Base-by-base conservation (phyloP, 2,329 filamentous ascomycete species). In the Septoria petroselini region DNA sequence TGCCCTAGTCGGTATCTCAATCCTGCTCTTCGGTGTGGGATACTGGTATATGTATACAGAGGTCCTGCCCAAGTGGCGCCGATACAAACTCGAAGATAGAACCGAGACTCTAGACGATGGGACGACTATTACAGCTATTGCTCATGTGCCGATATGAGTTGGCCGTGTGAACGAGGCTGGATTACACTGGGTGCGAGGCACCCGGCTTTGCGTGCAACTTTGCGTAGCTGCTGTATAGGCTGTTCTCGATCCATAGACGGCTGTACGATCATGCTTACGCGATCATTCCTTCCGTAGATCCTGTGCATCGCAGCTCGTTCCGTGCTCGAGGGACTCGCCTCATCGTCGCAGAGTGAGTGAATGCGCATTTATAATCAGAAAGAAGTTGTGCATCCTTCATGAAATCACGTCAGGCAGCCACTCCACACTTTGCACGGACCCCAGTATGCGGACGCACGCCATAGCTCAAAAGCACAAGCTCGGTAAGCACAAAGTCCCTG, bases 31-130 rank as follows among this genome's bases (percentile, higher is more conserved):
- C 40, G 83, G 78, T 0, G 62, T 84, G 0, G 1, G 80, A 0
- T 88, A 88, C 62, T 89, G 85, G 86, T 82, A 80, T 55, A 53
- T 85, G 1, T 85, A 81, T 78, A 83, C 83, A 0, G 72, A 80
- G 2, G 55, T 80, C 1, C 63, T 88, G 18, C 85, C 86, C 1
- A 70, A 67, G 34, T 77, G 76, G 68, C 73, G 77, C 42, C 76
- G 77, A 0, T 86, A 86, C 62, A 75, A 64, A 11, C 67, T 88
- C 1, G 81, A 85, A 59, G 84, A 88, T 58, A 74, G 78, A 48
- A 71, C 71, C 2, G 77, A 78, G 30, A 70, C 81, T 0, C 66
- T 89, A 15, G 72, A 74, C 17, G 85, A 89, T 65, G 85, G 85
- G 0, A 88, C 83, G 1, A 77, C 74, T 1, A 76, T 88, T 43